phyloP scores from a whole-genome alignment of 176 grass and related monocot species.

The Aegilops tauschii region DNA sequence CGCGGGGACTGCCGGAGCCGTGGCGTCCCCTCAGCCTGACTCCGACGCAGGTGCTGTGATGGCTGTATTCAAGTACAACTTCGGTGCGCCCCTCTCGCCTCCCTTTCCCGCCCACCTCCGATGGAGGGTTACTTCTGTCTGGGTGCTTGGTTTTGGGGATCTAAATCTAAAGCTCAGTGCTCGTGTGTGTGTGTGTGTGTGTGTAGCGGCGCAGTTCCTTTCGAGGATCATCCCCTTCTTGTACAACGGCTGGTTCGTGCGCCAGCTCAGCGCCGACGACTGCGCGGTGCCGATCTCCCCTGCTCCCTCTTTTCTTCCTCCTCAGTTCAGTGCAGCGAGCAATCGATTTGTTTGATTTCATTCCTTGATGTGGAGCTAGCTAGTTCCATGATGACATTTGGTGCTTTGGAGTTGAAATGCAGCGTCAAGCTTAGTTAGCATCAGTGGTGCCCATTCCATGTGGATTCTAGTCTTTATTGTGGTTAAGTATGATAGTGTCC shows the following conservation, averaged over 20 bases:
- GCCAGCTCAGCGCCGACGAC: slow-evolving; percentile 67
- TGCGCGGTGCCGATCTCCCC: slow-evolving; percentile 52
- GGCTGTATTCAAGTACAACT: slow-evolving; percentile 34
- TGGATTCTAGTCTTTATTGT: background rate
- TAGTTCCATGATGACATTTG: background rate
- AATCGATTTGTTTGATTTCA: background rate
- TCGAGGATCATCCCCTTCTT: slow-evolving; percentile 48
- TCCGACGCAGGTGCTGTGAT: slow-evolving; percentile 32
- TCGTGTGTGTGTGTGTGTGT: background rate
- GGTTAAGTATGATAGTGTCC: too few species aligned
- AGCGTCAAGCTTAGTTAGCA: background rate
- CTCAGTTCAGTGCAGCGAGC: background rate
- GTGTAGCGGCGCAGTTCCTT: slow-evolving; percentile 64
- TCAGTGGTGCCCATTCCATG: background rate
- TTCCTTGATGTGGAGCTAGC: background rate
- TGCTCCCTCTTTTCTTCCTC: background rate
- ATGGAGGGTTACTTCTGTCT: background rate
- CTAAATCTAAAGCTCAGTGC: background rate
- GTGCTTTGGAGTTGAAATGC: background rate
- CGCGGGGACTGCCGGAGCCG: background rate
- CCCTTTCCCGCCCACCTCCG: background rate
- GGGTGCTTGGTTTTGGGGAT: background rate
- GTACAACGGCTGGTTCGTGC: slow-evolving; percentile 91
- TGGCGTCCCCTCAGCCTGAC: background rate
- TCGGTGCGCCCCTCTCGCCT: slow-evolving; percentile 41